Evolutionary conservation across 2,329 filamentous ascomycete species (phyloP).

Genomic region (Colletotrichum sp.): DNA sequence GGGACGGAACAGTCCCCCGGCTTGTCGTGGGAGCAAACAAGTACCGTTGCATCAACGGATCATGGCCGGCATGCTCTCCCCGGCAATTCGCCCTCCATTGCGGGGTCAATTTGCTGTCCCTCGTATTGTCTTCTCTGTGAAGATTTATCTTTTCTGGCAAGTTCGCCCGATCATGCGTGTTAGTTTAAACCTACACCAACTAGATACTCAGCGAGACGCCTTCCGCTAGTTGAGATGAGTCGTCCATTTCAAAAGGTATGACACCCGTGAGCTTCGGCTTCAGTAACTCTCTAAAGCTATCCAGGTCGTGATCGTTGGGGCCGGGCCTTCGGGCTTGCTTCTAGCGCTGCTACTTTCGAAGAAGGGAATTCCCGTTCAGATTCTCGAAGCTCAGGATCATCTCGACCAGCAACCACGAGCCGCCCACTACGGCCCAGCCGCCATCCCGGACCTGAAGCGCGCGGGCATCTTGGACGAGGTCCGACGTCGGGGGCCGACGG

Average conservation of each 20-base stretch:
- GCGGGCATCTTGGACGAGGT: conserved; percentile 60
- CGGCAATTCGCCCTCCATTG: background rate
- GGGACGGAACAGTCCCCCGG: background rate
- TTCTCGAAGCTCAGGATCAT: conserved; percentile 59
- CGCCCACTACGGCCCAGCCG: conserved; percentile 64
- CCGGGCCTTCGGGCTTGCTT: conserved; percentile 54
- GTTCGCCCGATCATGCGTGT: background rate
- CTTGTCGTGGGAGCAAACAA: background rate
- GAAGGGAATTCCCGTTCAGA: conserved; percentile 54
- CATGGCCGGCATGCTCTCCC: background rate
- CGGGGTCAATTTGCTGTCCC: background rate
- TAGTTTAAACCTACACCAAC: background rate
- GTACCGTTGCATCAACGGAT: background rate
- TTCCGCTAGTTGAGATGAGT: background rate
- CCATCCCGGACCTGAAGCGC: conserved; percentile 61
- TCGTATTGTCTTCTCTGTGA: background rate
- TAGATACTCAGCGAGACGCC: background rate
- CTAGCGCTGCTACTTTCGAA: conserved; percentile 58
- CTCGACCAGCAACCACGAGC: conserved; percentile 67
- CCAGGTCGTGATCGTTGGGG: conserved; percentile 47
- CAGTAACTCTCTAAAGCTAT: background rate
- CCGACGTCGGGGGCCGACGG: conserved; percentile 39
- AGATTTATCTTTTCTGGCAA: background rate
- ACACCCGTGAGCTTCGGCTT: background rate
- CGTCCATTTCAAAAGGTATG: conserved; percentile 6